Percentiles rank a stretch among this genome's conserved stretches.
Evolutionary conservation across 192 early-diverging fungal species (phyloP).

Genomic region (Coemansia sp.): DNA sequence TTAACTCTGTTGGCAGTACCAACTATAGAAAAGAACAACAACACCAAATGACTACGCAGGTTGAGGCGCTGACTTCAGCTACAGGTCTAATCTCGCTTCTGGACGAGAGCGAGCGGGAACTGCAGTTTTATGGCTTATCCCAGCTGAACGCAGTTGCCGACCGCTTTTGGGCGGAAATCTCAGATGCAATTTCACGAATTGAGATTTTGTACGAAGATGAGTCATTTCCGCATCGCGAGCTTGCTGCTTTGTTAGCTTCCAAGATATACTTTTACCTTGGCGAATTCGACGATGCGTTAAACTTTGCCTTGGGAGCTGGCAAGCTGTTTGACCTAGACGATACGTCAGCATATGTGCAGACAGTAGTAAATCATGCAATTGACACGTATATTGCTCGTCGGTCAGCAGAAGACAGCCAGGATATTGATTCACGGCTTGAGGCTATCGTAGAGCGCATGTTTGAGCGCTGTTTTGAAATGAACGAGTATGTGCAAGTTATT

Average conservation of each 20-base stretch:
- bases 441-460: conserved; percentile 95
- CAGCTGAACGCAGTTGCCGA: conserved; percentile 88
- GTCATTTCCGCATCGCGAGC: conserved; percentile 74
- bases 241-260: conserved; percentile 94
- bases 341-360: conserved; percentile 88
- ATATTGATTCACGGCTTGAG: conserved; percentile 77
- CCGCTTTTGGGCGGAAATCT: conserved; percentile 98
- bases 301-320: conserved; percentile 93
- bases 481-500: conserved; percentile 80
- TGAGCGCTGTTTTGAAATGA: conserved; percentile 79
- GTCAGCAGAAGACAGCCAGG: conserved; percentile 35
- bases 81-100: conserved; percentile 90
- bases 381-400: conserved; percentile 92
- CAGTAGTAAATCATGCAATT: conserved; percentile 81
- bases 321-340: conserved; percentile 79
- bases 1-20: too few relatives aligned
- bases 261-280: conserved; percentile 99
- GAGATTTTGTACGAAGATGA: conserved; percentile 94
- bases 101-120: conserved; percentile 86
- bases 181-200: conserved; percentile 77
- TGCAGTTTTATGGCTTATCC: conserved; percentile 89
- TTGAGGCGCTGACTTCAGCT: conserved; percentile 43
- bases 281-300: conserved; percentile 91
- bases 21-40: background rate
- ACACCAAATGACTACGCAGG: conserved; percentile 31